Evolutionary conservation across 1,284 basidiomycete species (phyloP), one percentile per base, ranked within the genome.

Genomic region (Taiwanofungus camphoratus): DNA sequence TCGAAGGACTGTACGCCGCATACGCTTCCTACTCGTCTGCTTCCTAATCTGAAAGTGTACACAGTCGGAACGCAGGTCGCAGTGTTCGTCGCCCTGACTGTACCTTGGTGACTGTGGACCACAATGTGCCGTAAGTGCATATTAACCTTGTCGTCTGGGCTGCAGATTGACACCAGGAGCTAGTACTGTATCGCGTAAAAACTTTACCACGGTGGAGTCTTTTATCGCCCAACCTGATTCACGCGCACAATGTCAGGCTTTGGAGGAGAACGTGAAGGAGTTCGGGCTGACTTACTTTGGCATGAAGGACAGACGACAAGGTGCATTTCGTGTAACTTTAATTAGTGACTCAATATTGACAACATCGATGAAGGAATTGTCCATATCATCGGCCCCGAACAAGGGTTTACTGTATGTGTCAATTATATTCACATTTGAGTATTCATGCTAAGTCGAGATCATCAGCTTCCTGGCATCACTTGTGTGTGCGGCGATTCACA

Each of bases 401-500:
- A 97, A 69, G 93, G 93, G 26, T 97, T 97, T 64, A 97, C 92
- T 38, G 85, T 85, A 56, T 41, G 75, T 59, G 19, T 26, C 19
- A 24, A 16, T n/a, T 23, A 3, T n/a, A 22, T 22, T 19, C 20
- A 27, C 3, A 18, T 11, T 19, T 33, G 31, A 9, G 15, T 6
- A 9, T 33, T 9, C 11, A 33, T 16, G 7, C 18, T 33, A 16
- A 9, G 18, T 33, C 6, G 26, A 29, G 9, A 29, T 29, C 33
- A 23, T 33, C 53, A 87, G 85, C 79, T 97, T 26, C 93, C 93
- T 13, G 93, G 94, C 33, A 94, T 92, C 37, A 96, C 93, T 23
- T 92, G 92, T 55, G 92, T 96, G 40, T 97, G 93, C 57, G 93
- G 93, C 60, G 93, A 96, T 67, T 96, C 92, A 3, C 92, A 95